Evolutionary conservation across 768 basidiomycete species (phyloP).

Genomic region (Suillus spraguei): DNA sequence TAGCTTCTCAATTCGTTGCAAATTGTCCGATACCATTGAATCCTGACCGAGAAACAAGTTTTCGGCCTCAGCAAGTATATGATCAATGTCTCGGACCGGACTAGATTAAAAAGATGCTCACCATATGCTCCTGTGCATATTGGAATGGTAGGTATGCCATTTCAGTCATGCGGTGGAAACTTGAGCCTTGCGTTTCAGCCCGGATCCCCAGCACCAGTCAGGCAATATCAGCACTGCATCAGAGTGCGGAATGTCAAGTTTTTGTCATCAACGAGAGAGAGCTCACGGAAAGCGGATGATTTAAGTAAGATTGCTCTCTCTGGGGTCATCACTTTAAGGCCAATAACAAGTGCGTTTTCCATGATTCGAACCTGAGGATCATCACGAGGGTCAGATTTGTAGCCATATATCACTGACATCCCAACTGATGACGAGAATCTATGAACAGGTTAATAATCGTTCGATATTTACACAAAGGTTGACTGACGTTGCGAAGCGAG

Average conservation of each 20-base stretch:
- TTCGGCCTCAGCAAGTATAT: not conserved
- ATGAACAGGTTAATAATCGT: not conserved
- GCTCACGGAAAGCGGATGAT: slow-evolving; percentile 3
- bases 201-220: slow-evolving; percentile 15
- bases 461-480: not conserved
- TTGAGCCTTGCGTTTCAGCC: slow-evolving; percentile 12
- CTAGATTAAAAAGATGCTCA: not conserved
- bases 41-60: not conserved
- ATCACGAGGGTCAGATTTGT: not conserved
- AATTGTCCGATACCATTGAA: slow-evolving; percentile 17
- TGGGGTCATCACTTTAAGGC: not conserved
- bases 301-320: slow-evolving; percentile 5
- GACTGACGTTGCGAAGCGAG: slow-evolving; percentile 10
- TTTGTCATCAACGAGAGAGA: slow-evolving; percentile 2
- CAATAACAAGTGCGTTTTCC: not conserved
- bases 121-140: slow-evolving; percentile 14
- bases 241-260: not conserved
- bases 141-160: slow-evolving; percentile 10
- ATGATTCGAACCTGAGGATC: slow-evolving; percentile 5
- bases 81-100: not conserved
- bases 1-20: slow-evolving; percentile 18
- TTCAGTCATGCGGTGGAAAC: not conserved
- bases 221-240: slow-evolving; percentile 13
- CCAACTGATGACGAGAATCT: slow-evolving; percentile 1
- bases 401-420: slow-evolving; percentile 5